Evolutionary conservation across 306 rosid species (phyloP).

Genomic region (Inga leiocalycina): DNA sequence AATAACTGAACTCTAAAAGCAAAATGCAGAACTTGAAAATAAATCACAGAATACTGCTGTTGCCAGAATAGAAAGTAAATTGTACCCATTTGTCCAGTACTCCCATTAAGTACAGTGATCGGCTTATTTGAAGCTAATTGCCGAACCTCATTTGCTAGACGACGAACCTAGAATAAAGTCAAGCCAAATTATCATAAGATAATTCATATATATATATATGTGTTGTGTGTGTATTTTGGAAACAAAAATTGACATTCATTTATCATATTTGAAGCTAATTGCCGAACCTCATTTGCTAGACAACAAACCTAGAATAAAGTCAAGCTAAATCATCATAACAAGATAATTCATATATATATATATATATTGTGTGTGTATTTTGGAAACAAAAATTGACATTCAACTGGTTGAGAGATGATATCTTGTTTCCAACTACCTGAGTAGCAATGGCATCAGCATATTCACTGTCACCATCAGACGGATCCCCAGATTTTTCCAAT

Average conservation of each 20-base stretch:
- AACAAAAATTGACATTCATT: constrained; percentile 3
- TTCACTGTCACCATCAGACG: constrained; percentile 61
- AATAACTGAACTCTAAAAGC: background rate
- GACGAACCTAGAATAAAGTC: constrained; percentile 61
- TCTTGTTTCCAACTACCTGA: constrained; percentile 54
- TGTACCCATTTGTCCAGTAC: constrained; percentile 59
- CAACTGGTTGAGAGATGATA: background rate
- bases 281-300: constrained; percentile 69
- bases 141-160: constrained; percentile 71
- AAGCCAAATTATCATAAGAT: constrained; percentile 18
- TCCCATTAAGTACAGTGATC: constrained; percentile 71
- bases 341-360: background rate
- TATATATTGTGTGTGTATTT: background rate
- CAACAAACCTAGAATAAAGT: constrained; percentile 65
- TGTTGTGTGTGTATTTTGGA: background rate
- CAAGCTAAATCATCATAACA: constrained; percentile 16
- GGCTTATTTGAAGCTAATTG: constrained; percentile 49
- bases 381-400: background rate
- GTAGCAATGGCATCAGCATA: constrained; percentile 70
- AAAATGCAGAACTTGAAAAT: background rate
- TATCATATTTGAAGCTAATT: constrained; percentile 38
- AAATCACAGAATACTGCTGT: constrained; percentile 12
- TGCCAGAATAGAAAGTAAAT: constrained; percentile 9
- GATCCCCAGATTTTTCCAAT: constrained; percentile 66
- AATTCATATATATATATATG: background rate